Evolutionary conservation across 371 early-diverging fungal species (phyloP).

Genomic region (Mortierella polycephala): DNA sequence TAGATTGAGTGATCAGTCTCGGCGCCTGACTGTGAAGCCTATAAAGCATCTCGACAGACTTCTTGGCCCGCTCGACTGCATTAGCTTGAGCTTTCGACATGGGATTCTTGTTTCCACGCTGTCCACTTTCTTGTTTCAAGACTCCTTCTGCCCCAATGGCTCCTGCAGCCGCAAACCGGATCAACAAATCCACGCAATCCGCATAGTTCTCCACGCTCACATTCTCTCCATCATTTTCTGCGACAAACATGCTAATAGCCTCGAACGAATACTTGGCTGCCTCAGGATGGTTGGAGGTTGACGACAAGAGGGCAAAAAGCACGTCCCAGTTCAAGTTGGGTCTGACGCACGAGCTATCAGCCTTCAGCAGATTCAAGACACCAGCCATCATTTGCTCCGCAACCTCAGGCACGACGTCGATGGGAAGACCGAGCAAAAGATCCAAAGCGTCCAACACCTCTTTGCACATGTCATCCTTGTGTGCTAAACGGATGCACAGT

Average conservation of each 20-base stretch:
- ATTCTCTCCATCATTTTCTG: constrained; percentile 57
- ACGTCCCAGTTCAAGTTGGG: constrained; percentile 59
- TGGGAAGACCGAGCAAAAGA: constrained; percentile 70
- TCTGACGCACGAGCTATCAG: constrained; percentile 58
- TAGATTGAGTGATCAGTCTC: constrained; percentile 58
- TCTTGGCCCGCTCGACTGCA: constrained; percentile 69
- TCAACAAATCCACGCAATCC: constrained; percentile 73
- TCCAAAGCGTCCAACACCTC: constrained; percentile 74
- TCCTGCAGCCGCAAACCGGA: constrained; percentile 62
- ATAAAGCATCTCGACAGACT: constrained; percentile 70
- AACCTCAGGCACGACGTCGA: constrained; percentile 72
- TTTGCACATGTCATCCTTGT: constrained; percentile 70
- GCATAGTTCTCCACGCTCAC: constrained; percentile 68
- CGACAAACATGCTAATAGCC: constrained; percentile 61
- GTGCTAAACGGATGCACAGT: constrained; percentile 76
- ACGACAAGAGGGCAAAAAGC: constrained; percentile 62
- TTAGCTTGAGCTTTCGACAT: constrained; percentile 54
- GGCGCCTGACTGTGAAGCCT: constrained; percentile 68
- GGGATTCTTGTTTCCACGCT: constrained; percentile 37
- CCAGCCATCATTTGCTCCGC: constrained; percentile 88
- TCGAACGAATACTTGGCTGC: constrained; percentile 71
- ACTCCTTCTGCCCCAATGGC: constrained; percentile 55
- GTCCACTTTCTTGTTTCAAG: constrained; percentile 49
- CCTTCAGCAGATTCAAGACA: constrained; percentile 70
- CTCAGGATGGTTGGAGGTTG: constrained; percentile 65